Evolutionary conservation across 257 asterid species (phyloP).

Genomic region (Cinchona pubescens): DNA sequence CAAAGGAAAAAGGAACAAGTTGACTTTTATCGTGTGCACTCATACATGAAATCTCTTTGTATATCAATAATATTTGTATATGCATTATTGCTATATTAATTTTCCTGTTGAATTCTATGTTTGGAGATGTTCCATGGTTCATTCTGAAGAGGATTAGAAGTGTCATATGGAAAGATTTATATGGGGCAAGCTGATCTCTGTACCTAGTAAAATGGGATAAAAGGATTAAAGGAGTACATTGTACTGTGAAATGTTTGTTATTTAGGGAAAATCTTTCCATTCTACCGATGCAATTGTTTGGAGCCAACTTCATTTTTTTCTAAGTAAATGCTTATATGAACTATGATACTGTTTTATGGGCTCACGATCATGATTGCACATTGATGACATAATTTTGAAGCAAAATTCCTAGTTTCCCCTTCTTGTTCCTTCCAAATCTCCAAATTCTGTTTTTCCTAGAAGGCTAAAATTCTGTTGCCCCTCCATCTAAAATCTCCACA

Average conservation of each 20-base stretch:
- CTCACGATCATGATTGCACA: background rate
- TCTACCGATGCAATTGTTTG: background rate
- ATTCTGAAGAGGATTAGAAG: background rate
- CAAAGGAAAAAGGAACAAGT: background rate
- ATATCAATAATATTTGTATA: background rate
- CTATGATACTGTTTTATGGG: background rate
- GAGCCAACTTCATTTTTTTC: background rate
- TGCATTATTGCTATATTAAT: background rate
- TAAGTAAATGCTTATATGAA: background rate
- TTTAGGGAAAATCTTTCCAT: background rate
- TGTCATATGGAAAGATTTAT: background rate
- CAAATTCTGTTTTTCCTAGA: background rate
- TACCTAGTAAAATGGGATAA: background rate
- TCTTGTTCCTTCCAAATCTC: background rate
- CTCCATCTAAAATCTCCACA: background rate
- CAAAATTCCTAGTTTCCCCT: background rate
- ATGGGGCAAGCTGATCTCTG: background rate
- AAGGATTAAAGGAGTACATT: background rate
- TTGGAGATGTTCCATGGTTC: background rate
- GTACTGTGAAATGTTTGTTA: background rate
- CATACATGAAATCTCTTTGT: background rate
- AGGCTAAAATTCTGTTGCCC: no score
- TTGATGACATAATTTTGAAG: background rate
- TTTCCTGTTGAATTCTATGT: background rate
- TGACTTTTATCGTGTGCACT: background rate